Percentiles rank a stretch among this genome's conserved stretches.
These are phyloP conservation scores for Russula sp. DNA, from an alignment of 768 basidiomycete species.

Conservation along the genomic window DNA sequence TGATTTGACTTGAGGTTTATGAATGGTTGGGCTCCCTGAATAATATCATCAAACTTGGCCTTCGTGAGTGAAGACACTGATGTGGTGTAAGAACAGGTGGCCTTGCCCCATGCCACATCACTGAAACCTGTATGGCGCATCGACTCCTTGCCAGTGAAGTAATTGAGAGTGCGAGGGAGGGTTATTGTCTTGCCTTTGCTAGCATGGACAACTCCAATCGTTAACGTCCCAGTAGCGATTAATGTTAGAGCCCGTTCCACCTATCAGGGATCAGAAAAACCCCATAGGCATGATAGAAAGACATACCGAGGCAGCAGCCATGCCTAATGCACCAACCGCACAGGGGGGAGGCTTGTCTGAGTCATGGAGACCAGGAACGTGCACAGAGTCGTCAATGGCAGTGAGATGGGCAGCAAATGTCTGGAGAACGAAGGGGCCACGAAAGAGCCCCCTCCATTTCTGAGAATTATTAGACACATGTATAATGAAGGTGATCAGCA, in stretches of 20 bases:
- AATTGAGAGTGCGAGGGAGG: background rate
- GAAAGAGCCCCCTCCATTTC: slow-evolving; percentile 1
- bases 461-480: background rate
- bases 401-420: background rate
- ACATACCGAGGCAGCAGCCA: background rate
- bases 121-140: background rate
- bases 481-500: background rate
- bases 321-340: background rate
- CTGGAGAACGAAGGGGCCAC: background rate
- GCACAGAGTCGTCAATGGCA: background rate
- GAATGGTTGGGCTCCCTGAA: background rate
- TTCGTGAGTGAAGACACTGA: background rate
- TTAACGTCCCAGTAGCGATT: background rate
- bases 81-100: background rate
- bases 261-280: background rate
- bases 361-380: background rate
- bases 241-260: background rate
- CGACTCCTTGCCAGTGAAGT: background rate
- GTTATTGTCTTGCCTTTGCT: background rate
- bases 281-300: background rate
- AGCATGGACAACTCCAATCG: background rate
- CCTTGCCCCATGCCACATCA: background rate
- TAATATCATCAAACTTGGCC: background rate
- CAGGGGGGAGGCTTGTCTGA: background rate
- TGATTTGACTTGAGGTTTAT: background rate